Percentiles rank a stretch among this genome's conserved stretches.
Conservation (phyloP, 495 filamentous ascomycete genomes). For the Penicillium manginii region DNA sequence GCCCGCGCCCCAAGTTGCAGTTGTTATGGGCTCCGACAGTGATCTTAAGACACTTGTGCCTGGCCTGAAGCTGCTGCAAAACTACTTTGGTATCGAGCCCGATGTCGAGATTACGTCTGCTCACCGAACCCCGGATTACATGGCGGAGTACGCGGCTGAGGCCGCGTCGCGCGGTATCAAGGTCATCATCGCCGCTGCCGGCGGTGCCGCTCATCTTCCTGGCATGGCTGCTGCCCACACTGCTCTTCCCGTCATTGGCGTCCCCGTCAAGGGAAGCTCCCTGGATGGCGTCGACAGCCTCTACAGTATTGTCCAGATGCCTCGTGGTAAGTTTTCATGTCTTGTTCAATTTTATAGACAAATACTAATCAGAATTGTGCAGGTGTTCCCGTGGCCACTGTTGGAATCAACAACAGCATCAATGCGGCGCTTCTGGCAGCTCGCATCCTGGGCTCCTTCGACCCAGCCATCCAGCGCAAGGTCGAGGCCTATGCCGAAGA, state of each 20-base stretch:
- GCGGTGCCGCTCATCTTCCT: constrained; percentile 88
- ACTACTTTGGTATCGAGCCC: constrained; percentile 73
- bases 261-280: constrained; percentile 85
- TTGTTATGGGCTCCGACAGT: constrained; percentile 96
- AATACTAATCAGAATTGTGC: constrained; percentile 29
- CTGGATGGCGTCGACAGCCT: constrained; percentile 90
- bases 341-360: constrained; percentile 3
- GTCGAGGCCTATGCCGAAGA: constrained; percentile 72
- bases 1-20: constrained; percentile 67
- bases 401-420: constrained; percentile 90
- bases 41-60: constrained; percentile 81
- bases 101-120: constrained; percentile 88
- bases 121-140: constrained; percentile 84
- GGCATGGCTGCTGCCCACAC: constrained; percentile 90
- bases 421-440: constrained; percentile 92
- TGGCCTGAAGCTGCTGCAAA: constrained; percentile 73
- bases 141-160: constrained; percentile 73
- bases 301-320: constrained; percentile 94
- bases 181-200: constrained; percentile 94
- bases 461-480: constrained; percentile 60
- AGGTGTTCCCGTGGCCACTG: constrained; percentile 84
- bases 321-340: constrained; percentile 50
- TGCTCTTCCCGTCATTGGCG: constrained; percentile 88
- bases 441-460: constrained; percentile 74
- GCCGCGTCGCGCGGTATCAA: constrained; percentile 73